Base-by-base conservation (phyloP, 2,329 filamentous ascomycete species). In the Zymoseptoria ardabiliae region DNA sequence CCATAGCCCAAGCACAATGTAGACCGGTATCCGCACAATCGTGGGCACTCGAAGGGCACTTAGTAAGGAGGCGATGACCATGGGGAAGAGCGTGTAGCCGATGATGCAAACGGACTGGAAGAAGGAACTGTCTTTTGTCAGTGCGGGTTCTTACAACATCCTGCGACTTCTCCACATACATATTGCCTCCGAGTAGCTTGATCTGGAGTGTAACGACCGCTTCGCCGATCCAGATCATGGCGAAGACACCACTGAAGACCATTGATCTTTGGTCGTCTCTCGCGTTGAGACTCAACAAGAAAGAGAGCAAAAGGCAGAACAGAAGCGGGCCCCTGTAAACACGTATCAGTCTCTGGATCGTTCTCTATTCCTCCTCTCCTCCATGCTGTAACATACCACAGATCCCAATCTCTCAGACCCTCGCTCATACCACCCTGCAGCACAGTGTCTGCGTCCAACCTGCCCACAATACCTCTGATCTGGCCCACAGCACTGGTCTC, bases 91-190 rank as follows among this genome's bases (percentile, higher is more conserved):
- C 1, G 94, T 99, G 76, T 99, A 99, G 52, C 94, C 94, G 72
- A 99, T 99, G 69, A 99, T 95, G 75, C 92, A 97, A 66, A 99
- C 85, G 59, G 91, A 96, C 76, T 99, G 94, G 71, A 96, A 94
- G 75, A 99, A 99, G 19, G 94, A 97, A 70, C 93, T 97, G 72
- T 55, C 30, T 4, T 23, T 20, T 55, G 73, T 76, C 64, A 75
- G 70, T 60, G 49, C 41, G 50, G 59, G 63, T 50, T 53, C 50
- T 41, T 69, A n/a, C 11, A 53, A 20, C 20, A 1, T 10, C 17
- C n/a, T 56, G 48, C 17, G 52, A 56, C 53, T 55, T 23, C 22
- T 19, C 3, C 13, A 84, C 91, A 76, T 79, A 97, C 93, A 99
- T 97, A 78, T 94, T 97, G 52, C 94, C 94, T 60, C 94, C 94